phyloP scores from a whole-genome alignment of 148 eudicot genomes.

The Rhododendron vialii region DNA sequence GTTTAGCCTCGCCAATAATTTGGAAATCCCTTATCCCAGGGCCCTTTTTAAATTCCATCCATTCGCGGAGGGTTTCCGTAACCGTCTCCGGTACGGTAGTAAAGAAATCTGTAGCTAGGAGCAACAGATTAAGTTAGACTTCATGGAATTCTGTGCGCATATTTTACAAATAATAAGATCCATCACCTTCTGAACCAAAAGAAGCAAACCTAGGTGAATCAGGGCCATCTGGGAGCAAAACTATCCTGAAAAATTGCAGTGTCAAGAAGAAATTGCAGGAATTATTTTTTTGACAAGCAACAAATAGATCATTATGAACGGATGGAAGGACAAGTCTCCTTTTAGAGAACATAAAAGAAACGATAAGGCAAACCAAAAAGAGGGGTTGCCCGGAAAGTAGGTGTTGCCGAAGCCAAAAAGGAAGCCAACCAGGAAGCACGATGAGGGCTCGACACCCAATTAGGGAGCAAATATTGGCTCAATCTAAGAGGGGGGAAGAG shows the following conservation, averaged over 20 bases:
- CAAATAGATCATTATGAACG: neutral
- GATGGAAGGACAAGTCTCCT: neutral
- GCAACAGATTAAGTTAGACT: constrained; percentile 13
- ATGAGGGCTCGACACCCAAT: neutral
- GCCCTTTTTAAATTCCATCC: constrained; percentile 36
- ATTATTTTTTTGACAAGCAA: neutral
- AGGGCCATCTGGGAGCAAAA: constrained; percentile 12
- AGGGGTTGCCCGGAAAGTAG: neutral
- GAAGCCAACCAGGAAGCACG: neutral
- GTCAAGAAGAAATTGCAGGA: neutral
- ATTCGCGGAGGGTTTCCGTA: too few species aligned
- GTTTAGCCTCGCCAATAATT: constrained; percentile 81
- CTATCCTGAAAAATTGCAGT: constrained; percentile 18
- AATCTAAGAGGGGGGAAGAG: neutral
- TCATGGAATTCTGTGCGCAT: neutral
- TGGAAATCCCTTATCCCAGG: constrained; percentile 91
- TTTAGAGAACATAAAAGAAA: neutral
- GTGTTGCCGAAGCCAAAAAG: neutral
- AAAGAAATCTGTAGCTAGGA: too few species aligned
- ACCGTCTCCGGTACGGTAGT: too few species aligned
- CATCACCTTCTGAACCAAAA: constrained; percentile 36
- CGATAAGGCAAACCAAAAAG: neutral
- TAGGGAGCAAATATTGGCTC: neutral
- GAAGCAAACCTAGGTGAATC: constrained; percentile 20
- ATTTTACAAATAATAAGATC: neutral